Evolutionary conservation across 257 asterid species (phyloP), one percentile per base, ranked within the genome.

Genomic region (Nicotiana benthamiana): DNA sequence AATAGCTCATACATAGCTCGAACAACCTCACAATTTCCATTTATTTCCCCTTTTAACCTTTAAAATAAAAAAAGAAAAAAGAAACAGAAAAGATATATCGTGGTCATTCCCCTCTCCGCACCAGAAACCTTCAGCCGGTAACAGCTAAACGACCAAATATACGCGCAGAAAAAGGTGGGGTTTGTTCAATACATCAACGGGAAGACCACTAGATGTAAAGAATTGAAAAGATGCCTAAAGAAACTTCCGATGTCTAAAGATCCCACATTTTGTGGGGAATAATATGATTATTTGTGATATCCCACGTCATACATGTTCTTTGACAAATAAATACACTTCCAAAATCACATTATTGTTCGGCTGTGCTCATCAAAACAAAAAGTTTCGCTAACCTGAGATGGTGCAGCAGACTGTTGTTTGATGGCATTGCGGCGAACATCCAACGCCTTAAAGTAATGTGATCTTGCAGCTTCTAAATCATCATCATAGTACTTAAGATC

Each of bases 401-500:
- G 91, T 75, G 79, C 87, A 64, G 79, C 87, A 64, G 95, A 72
- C 56, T 83, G 84, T 36, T 83, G 85, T 83, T 88, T 90, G 26
- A 91, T 81, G 40, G 93, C 97, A 87, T 75, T 84, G 32, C 92
- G 97, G 60, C 98, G 97, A 83, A 93, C 97, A 80, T 91, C 96
- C 91, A 95, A 85, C 79, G 98, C 99, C 86, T 87, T 91, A 83
- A 80, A 89, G 85, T 95, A 95, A 77, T 86, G 88, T 51, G 94
- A 85, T 85, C 97, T 84, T 17, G 99, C 87, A 66, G 93, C 94
- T 86, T 87, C 89, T 63, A 95, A 85, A 87, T 93, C 97, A 79
- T 90, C 98, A 30, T 83, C 97, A 72, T 95, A 91, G 85, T 92
- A 95, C 85, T 90, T 92, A 54, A 93, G 91, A 82, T 95, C 99